Base-by-base conservation (phyloP, 208 protist species). In the Crithidia expoeki region DNA sequence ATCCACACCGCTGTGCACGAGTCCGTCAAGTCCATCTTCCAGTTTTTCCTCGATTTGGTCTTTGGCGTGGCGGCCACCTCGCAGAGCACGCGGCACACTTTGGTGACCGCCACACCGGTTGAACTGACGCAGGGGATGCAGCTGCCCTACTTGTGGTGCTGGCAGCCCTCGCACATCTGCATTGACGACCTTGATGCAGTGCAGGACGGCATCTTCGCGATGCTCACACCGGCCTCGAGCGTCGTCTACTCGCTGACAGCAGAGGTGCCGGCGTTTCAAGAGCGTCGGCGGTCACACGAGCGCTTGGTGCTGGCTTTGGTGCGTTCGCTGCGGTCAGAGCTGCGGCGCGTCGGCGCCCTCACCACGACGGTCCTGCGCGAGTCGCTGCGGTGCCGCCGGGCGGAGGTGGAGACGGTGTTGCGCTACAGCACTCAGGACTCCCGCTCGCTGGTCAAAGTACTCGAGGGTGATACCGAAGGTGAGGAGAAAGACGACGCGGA, bases 171-270 rank as follows among this genome's bases (percentile, higher is more conserved):
- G 34, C 66, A 83, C 32, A 42, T 96, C 27, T 74, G 91, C 49
- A 62, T 96, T 47, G 90, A 96, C 65, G 88, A 96, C 68, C 69
- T 88, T 49, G 88, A 92, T 46, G 72, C 74, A n/a, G 28, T 95
- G 46, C 70, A 76, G 33, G 87, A 95, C 65, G 61, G 71, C 16
- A 21, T 86, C 28, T 84, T 93, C 30, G 74, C 85, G n/a, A 76
- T 81, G 55, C 79, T 95, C n/a, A 79, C 85, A 10, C 78, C 78
- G 6, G 83, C 81, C n/a, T 85, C 81, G 0, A 67, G 65, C 59
- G 68, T 92, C 23, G 79, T 81, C 47, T 65, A 92, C 56, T 73
- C 90, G 2, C 78, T 86, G n/a, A 85, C 80, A 16, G 65, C 72
- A 4, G 81, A 89, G 57, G 55, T 81, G 28, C 81, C 87, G 7